Conservation (phyloP, 2,329 filamentous ascomycete species). For the Zopfia rhizophila region DNA sequence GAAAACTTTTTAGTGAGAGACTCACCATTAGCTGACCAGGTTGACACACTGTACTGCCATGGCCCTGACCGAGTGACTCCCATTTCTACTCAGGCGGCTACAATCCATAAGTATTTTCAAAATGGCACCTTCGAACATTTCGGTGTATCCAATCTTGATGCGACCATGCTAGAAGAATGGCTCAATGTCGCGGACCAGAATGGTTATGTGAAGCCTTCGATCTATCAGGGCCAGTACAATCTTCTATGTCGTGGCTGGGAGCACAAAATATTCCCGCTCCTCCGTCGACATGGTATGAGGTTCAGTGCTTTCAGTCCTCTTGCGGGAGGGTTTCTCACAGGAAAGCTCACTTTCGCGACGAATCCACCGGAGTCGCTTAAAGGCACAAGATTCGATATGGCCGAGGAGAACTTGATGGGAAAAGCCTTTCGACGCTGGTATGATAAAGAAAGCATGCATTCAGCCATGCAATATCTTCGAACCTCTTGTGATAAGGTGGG, state of each 20-base stretch:
- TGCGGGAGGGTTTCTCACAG: neutral
- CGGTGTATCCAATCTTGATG: neutral
- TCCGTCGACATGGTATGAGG: neutral
- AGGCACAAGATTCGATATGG: constrained; percentile 49
- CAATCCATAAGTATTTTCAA: neutral
- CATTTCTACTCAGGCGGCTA: neutral
- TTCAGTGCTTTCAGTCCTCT: neutral
- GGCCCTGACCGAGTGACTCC: neutral
- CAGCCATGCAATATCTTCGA: constrained; percentile 39
- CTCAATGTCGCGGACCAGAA: neutral
- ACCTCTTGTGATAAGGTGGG: constrained; percentile 39
- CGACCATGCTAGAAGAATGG: neutral
- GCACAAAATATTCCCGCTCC: neutral
- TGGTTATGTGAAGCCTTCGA: neutral
- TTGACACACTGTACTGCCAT: neutral
- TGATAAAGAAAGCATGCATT: constrained; percentile 52
- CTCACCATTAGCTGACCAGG: neutral
- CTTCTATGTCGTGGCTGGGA: neutral
- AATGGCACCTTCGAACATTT: neutral
- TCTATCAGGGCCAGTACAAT: constrained; percentile 1
- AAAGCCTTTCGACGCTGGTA: constrained; percentile 48
- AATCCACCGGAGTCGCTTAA: constrained; percentile 45
- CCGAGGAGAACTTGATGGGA: constrained; percentile 49
- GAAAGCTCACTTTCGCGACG: constrained; percentile 57
- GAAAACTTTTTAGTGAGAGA: neutral